Percentiles rank a stretch among this genome's conserved stretches.
Evolutionary conservation across 176 grass and related monocot species (phyloP).

Genomic region (Canna indica): DNA sequence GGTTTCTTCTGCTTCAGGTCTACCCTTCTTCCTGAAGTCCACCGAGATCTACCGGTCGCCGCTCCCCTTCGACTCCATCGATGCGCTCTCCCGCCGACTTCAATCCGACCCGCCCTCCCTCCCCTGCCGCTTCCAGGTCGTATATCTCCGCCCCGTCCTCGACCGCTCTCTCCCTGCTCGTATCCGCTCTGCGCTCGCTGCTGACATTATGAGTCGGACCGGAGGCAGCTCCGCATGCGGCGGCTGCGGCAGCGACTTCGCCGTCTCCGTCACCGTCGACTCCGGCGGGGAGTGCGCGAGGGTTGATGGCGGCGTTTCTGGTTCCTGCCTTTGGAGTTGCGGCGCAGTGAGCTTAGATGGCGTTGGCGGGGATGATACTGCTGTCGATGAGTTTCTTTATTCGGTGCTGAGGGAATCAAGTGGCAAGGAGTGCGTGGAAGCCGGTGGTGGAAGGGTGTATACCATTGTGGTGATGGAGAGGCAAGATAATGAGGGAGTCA

Average conservation of each 20-base stretch:
- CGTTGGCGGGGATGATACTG: slow-evolving; percentile 29
- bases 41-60: slow-evolving; percentile 12
- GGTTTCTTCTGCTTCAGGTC: slow-evolving; percentile 23
- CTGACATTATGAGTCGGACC: slow-evolving; percentile 21
- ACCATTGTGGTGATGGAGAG: slow-evolving; percentile 49
- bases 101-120: not conserved
- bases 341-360: slow-evolving; percentile 19
- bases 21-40: slow-evolving; percentile 51
- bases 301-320: not conserved
- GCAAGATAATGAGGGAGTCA: slow-evolving; percentile 10
- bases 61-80: slow-evolving; percentile 67
- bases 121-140: not conserved
- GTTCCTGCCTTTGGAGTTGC: slow-evolving; percentile 41
- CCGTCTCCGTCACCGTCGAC: slow-evolving; percentile 56
- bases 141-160: not conserved
- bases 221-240: slow-evolving; percentile 3
- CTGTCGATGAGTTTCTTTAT: slow-evolving; percentile 63
- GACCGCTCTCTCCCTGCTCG: slow-evolving; percentile 12
- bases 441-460: slow-evolving; percentile 43
- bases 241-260: slow-evolving; percentile 26
- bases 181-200: slow-evolving; percentile 31
- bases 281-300: slow-evolving; percentile 23
- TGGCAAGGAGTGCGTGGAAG: not conserved
- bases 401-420: slow-evolving; percentile 22
- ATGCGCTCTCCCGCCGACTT: not conserved